These are phyloP conservation scores for Monilinia laxa DNA, from an alignment of 2,329 filamentous ascomycete genomes.

Conservation along the genomic window DNA sequence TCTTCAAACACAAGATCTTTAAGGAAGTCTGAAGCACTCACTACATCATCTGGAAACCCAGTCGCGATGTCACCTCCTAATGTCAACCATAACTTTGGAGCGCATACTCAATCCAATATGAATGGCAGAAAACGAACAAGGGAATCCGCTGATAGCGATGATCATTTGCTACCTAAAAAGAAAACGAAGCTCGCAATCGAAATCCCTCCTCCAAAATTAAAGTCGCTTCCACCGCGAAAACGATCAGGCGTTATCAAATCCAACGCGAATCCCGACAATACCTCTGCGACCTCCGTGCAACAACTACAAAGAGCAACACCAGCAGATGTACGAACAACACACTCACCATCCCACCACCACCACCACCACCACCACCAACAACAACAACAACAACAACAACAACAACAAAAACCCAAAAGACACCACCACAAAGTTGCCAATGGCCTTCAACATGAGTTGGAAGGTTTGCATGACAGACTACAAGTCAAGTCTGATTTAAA, in stretches of 20 bases:
- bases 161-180: conserved; percentile 49
- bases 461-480: conserved; percentile 51
- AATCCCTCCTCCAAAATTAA: conserved; percentile 44
- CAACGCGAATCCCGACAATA: conserved; percentile 35
- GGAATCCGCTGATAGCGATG: conserved; percentile 48
- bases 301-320: conserved; percentile 24
- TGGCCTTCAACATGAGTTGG: conserved; percentile 61
- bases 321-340: conserved; percentile 26
- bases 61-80: conserved; percentile 28
- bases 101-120: conserved; percentile 33
- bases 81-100: conserved; percentile 5
- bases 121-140: conserved; percentile 52
- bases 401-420: conserved; percentile 43
- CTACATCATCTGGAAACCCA: conserved; percentile 15
- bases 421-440: conserved; percentile 59
- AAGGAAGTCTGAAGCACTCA: conserved; percentile 20
- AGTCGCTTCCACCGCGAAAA: conserved; percentile 26
- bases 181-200: conserved; percentile 54
- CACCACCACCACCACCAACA: conserved; percentile 1
- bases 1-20: conserved; percentile 22
- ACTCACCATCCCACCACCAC: conserved; percentile 24
- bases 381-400: conserved; percentile 26
- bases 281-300: conserved; percentile 25
- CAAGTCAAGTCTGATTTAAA: conserved; percentile 47
- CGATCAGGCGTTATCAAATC: conserved; percentile 31